Base-by-base conservation (phyloP, 1,284 basidiomycete genomes). In the Volvariella surrecta region DNA sequence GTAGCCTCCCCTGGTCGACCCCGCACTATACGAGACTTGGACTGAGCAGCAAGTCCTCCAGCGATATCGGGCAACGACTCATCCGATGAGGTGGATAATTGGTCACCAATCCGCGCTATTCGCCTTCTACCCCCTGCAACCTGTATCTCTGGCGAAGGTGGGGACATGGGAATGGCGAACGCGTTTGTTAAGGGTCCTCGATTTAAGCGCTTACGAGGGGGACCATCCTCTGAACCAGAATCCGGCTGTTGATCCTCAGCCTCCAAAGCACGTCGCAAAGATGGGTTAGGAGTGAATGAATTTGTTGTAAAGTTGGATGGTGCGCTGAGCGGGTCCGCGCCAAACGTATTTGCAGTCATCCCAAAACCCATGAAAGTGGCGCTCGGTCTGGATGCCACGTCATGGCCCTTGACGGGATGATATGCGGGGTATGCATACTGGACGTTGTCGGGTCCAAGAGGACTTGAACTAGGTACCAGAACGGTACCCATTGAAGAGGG, bases 391-490 rank as follows among this genome's bases (percentile, higher is more conserved):
- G 64, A 50, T 49, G 71, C 65, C 58, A 67, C 61, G 62, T 74
- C 71, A 60, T 65, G 58, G 34, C 48, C 50, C 39, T 49, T 51
- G 43, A 53, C 49, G 7, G 62, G 58, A 28, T 54, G 55, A 49
- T 67, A 61, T 15, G 65, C 52, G 10, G 58, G 59, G 58, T 74
- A 63, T 31, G 62, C 42, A 9, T 56, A 61, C 50, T 58, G 52
- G 39, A 58, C 44, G 10, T 54, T 52, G 41, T 79, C 72, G 34
- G 67, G 57, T 22, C 54, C 52, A 21, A 71, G 53, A 37, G 83
- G 82, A 53, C 82, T 87, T 44, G 86, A 88, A 61, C 71, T 82
- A 24, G 84, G 84, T 20, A 84, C 82, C 42, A 88, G 76, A 42
- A 88, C 61, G 42, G 64, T 74, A 56, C 74, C 76, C 32, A 65